Evolutionary conservation across 768 basidiomycete genomes (phyloP).

Genomic region (Boletus tylopilopsis): DNA sequence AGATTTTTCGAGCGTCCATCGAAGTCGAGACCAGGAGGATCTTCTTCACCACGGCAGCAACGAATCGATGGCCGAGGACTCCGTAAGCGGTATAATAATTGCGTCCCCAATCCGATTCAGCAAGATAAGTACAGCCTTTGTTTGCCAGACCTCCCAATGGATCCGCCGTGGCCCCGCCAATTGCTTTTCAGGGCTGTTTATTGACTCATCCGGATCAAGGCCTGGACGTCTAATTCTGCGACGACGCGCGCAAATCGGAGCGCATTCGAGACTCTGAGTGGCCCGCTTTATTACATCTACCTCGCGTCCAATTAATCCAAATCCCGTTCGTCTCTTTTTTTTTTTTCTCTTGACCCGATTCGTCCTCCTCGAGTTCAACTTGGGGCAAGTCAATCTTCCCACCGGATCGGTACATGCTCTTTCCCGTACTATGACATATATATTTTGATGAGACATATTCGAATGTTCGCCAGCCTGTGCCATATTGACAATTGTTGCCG

Average conservation of each 20-base stretch:
- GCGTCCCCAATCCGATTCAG: conserved; percentile 1
- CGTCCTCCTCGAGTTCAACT: neutral
- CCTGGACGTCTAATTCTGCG: neutral
- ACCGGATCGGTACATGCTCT: neutral
- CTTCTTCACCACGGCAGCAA: conserved; percentile 10
- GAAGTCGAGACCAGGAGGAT: conserved; percentile 20
- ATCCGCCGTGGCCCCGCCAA: conserved; percentile 10
- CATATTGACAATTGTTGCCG: no score
- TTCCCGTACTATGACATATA: conserved; percentile 8
- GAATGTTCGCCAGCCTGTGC: conserved; percentile 1
- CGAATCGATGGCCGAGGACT: conserved; percentile 14
- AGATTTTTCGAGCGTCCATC: conserved; percentile 12
- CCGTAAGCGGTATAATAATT: conserved; percentile 8
- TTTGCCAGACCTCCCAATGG: neutral
- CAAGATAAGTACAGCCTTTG: conserved; percentile 2
- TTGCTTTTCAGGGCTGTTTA: conserved; percentile 12
- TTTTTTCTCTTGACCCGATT: neutral
- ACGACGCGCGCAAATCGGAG: conserved; percentile 5
- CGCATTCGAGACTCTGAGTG: no score
- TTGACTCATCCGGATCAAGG: conserved; percentile 15
- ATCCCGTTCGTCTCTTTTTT: neutral
- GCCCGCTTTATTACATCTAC: no score
- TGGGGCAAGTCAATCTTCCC: conserved; percentile 3
- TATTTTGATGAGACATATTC: conserved; percentile 11
- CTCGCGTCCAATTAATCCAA: no score